Percentiles rank a stretch among this genome's conserved stretches.
Conservation (phyloP, 345 rosid species). For the Populus ilicifolia region DNA sequence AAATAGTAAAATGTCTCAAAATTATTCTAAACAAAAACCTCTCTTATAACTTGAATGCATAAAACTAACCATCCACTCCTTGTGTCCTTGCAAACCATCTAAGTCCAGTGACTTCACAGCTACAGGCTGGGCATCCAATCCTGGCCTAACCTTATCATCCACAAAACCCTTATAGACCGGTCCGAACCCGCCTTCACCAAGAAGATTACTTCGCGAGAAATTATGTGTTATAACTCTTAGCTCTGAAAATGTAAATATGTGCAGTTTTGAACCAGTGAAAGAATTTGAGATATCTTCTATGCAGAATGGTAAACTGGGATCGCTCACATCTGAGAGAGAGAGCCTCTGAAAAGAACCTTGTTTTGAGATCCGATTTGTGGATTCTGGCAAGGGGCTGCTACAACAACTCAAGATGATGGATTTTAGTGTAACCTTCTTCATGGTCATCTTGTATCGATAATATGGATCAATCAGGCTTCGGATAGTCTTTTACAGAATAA, state of each 20-base stretch:
- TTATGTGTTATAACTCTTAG: conserved; percentile 44
- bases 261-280: conserved; percentile 53
- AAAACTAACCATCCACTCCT: conserved; percentile 71
- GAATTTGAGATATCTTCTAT: conserved; percentile 59
- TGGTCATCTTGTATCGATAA: conserved; percentile 16
- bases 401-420: conserved; percentile 44
- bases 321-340: conserved; percentile 51
- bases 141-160: conserved; percentile 52
- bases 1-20: not conserved
- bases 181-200: conserved; percentile 84
- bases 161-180: conserved; percentile 70
- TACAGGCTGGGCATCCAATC: conserved; percentile 58
- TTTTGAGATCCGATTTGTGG: conserved; percentile 20
- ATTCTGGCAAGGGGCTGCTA: conserved; percentile 21
- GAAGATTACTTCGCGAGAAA: conserved; percentile 49
- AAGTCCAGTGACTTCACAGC: conserved; percentile 72
- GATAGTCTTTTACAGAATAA: not conserved
- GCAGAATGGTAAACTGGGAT: conserved; percentile 50
- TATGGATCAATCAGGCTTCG: no score
- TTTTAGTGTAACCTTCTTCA: conserved; percentile 41
- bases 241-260: conserved; percentile 47
- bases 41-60: not conserved
- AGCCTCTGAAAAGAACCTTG: conserved; percentile 45
- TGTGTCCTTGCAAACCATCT: conserved; percentile 72
- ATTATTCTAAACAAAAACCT: not conserved